Evolutionary conservation across 78 protist genomes (phyloP).

Genomic region (Creolimax fragrantissima): DNA sequence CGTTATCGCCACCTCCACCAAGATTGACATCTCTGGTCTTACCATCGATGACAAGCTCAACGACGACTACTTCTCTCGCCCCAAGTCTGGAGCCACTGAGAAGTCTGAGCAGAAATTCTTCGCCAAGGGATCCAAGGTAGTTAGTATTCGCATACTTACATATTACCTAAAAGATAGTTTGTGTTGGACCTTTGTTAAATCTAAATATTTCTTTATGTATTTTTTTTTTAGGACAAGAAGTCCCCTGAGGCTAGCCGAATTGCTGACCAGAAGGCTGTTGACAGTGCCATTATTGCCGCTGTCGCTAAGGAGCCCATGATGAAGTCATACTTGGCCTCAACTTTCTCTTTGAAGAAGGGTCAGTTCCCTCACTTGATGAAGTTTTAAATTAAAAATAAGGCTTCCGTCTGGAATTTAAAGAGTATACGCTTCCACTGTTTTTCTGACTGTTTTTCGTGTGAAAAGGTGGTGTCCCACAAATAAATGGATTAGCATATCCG

Average conservation of each 20-base stretch:
- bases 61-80: slow-evolving; percentile 32
- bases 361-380: slow-evolving; percentile 76
- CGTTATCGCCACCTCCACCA: slow-evolving; percentile 95
- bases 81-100: slow-evolving; percentile 15
- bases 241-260: slow-evolving; percentile 44
- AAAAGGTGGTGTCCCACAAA: too few relatives aligned
- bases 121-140: neutral
- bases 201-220: neutral
- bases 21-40: slow-evolving; percentile 56
- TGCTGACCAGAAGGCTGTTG: slow-evolving; percentile 78
- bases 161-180: too few relatives aligned
- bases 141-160: too few relatives aligned
- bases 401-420: too few relatives aligned
- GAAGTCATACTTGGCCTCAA: slow-evolving; percentile 69
- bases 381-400: too few relatives aligned
- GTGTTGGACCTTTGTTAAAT: neutral
- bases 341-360: slow-evolving; percentile 67
- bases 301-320: slow-evolving; percentile 56
- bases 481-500: too few relatives aligned
- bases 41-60: slow-evolving; percentile 39
- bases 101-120: slow-evolving; percentile 56
- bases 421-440: too few relatives aligned
- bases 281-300: slow-evolving; percentile 55
- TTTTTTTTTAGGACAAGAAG: slow-evolving; percentile 32
- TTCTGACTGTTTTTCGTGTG: too few relatives aligned